These are phyloP conservation scores for Ceraceosorus guamensis DNA, from an alignment of 1,284 basidiomycete species.

Conservation along the genomic window DNA sequence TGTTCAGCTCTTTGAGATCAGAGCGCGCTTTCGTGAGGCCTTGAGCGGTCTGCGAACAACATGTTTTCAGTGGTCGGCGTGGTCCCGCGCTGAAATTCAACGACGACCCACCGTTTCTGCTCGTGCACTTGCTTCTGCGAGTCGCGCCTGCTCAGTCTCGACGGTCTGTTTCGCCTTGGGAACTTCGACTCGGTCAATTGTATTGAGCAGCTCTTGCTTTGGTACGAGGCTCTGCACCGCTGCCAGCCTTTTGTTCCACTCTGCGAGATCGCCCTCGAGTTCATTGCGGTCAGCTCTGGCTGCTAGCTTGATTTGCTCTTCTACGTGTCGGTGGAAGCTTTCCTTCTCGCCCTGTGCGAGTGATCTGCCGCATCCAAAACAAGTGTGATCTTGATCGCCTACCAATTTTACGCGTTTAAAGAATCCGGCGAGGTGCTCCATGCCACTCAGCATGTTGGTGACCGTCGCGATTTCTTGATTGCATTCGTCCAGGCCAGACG, in stretches of 20 bases:
- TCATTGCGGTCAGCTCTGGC: too few species aligned
- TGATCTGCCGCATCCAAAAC: too few species aligned
- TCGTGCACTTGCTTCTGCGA: conserved; percentile 33
- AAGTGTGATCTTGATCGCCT: too few species aligned
- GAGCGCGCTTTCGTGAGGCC: conserved; percentile 16
- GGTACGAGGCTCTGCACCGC: neutral
- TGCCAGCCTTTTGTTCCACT: conserved; percentile 12
- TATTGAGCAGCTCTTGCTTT: conserved; percentile 10
- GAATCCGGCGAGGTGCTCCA: conserved; percentile 51
- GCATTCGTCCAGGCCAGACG: conserved; percentile 59
- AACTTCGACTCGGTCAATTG: conserved; percentile 27
- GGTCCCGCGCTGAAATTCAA: too few species aligned
- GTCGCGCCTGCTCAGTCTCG: conserved; percentile 53
- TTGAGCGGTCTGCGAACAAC: conserved; percentile 7
- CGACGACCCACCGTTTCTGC: conserved; percentile 19
- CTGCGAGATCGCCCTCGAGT: conserved; percentile 61
- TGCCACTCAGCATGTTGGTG: conserved; percentile 41
- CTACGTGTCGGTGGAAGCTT: too few species aligned
- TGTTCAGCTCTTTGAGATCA: conserved; percentile 23
- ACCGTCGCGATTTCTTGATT: conserved; percentile 52
- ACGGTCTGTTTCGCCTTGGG: conserved; percentile 60
- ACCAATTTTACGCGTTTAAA: conserved; percentile 61
- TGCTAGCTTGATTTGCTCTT: too few species aligned
- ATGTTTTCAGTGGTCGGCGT: too few species aligned
- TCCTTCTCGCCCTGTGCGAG: too few species aligned